phyloP scores from a whole-genome alignment of 768 basidiomycete genomes.

The Auriscalpium vulgare region DNA sequence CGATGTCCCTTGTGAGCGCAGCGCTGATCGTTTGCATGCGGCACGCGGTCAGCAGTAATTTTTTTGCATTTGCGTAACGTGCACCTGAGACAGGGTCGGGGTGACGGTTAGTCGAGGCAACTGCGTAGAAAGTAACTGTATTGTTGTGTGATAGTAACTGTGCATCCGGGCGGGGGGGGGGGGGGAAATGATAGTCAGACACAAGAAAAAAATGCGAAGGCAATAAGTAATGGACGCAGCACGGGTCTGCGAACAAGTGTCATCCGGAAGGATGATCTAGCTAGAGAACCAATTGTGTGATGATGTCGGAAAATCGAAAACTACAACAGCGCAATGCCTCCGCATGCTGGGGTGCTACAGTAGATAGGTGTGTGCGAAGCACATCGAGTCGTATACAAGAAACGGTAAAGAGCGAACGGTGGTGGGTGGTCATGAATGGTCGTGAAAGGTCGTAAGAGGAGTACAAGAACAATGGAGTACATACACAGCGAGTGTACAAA shows the following conservation, averaged over 20 bases:
- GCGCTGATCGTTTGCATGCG: constrained; percentile 14
- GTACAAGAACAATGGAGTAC: neutral
- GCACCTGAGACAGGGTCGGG: no score
- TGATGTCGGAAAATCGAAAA: neutral
- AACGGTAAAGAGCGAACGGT: neutral
- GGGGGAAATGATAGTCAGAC: neutral
- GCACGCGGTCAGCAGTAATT: neutral
- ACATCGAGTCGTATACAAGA: neutral
- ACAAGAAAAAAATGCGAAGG: neutral
- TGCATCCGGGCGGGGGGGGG: neutral
- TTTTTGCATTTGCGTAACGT: neutral
- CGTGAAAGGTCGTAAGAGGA: constrained; percentile 4
- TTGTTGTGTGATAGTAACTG: neutral
- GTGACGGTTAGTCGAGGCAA: no score
- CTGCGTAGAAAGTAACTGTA: neutral
- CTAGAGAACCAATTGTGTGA: no score
- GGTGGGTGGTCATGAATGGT: constrained; percentile 5
- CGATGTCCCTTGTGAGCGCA: constrained; percentile 20
- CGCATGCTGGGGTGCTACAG: neutral
- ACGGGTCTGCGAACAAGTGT: no score
- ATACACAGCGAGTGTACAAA: no score
- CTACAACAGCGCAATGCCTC: neutral
- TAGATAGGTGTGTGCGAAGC: no score
- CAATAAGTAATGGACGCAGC: neutral
- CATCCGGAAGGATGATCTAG: no score